phyloP scores from a whole-genome alignment of 805 yeast species.

The Monosporozyma yasuniensis region DNA sequence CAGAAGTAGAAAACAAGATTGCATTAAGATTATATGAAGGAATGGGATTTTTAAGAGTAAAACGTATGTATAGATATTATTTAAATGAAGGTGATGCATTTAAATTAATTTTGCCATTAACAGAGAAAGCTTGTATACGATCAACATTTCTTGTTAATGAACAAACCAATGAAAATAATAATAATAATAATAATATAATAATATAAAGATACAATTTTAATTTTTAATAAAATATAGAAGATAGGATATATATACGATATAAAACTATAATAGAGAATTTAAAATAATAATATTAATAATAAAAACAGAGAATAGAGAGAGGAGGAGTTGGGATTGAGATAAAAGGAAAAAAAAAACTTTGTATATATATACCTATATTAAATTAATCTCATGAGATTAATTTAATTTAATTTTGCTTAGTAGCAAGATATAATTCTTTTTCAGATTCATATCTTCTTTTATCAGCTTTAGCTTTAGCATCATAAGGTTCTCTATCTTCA shows the following conservation, averaged over 20 bases:
- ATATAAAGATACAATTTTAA: background rate
- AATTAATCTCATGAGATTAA: background rate
- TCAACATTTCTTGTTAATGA: conserved; percentile 37
- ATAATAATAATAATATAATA: conserved; percentile 12
- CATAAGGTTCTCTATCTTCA: conserved; percentile 84
- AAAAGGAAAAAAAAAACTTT: background rate
- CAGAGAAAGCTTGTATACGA: conserved; percentile 47
- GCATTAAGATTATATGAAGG: conserved; percentile 65
- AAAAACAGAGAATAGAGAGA: background rate
- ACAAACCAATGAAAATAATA: background rate
- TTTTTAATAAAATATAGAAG: background rate
- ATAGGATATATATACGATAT: background rate
- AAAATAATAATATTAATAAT: background rate
- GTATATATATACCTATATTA: background rate
- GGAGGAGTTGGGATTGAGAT: background rate
- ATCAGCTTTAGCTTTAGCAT: conserved; percentile 87
- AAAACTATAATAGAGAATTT: background rate
- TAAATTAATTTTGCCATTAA: conserved; percentile 73
- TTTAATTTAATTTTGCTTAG: conserved; percentile 13
- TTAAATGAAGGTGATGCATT: conserved; percentile 90
- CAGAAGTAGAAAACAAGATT: conserved; percentile 72
- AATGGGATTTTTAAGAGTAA: conserved; percentile 65
- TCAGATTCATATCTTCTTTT: conserved; percentile 96
- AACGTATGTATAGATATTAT: conserved; percentile 78
- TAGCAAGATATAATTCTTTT: conserved; percentile 73